Percentiles rank a stretch among this genome's conserved stretches.
Conservation (phyloP, 73 alveolate genomes). For the Paramecium primaurelia region DNA sequence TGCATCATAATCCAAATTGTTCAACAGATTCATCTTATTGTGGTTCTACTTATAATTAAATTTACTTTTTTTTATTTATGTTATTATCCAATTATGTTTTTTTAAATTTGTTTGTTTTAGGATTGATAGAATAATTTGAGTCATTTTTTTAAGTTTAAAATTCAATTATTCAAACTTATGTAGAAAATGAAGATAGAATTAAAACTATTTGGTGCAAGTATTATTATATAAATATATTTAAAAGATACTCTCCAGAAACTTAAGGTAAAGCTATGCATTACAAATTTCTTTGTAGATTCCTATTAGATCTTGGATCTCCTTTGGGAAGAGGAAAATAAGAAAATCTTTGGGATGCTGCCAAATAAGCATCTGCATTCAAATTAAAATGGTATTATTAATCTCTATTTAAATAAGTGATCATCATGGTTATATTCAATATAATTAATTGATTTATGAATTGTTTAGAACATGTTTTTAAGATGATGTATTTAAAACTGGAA, state of each 20-base stretch:
- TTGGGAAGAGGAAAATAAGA: neutral
- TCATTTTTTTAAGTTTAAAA: neutral
- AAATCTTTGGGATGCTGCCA: constrained; percentile 41
- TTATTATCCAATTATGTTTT: constrained; percentile 17
- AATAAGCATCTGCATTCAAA: neutral
- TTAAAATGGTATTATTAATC: neutral
- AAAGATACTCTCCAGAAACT: neutral
- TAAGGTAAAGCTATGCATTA: constrained; percentile 35
- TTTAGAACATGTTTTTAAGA: neutral
- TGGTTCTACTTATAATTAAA: neutral
- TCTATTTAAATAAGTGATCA: neutral
- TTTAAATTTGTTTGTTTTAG: constrained; percentile 25
- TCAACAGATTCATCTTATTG: neutral
- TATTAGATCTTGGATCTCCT: constrained; percentile 15
- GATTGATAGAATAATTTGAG: constrained; percentile 35
- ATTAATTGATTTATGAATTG: constrained; percentile 8
- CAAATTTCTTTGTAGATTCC: neutral
- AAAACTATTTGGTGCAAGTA: constrained; percentile 36
- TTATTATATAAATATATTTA: neutral
- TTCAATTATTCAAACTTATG: neutral
- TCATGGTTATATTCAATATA: constrained; percentile 23
- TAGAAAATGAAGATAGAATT: neutral
- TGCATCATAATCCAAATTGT: constrained; percentile 40
- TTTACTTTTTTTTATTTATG: neutral
- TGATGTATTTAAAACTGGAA: constrained; percentile 17